Base-by-base conservation (phyloP, 2,329 filamentous ascomycete genomes). In the Phaeoacremonium minimum region DNA sequence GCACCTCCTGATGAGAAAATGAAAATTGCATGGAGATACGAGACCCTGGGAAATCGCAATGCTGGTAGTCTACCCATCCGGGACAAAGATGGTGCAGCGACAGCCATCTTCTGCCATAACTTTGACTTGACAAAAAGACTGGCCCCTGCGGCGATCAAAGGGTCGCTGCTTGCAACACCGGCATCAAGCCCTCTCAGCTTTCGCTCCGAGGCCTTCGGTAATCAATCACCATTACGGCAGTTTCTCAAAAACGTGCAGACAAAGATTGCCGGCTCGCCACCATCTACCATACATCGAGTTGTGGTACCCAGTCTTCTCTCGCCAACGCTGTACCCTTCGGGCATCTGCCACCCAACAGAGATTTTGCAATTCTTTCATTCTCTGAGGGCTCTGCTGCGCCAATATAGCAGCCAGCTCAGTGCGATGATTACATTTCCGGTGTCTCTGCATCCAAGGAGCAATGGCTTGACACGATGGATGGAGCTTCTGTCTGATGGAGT, bases 1-100 rank as follows among this genome's bases (percentile, higher is more conserved):
- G 37, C 54, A 13, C 47, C 56, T 4, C 52, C 61, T 3, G 71
- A 73, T 12, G 85, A 91, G 44, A 90, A 83, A 61, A 97, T 98
- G 93, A 97, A 95, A 67, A 98, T 98, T 67, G 93, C 93, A 4
- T 98, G 93, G 93, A 77, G 93, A 58, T 98, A 98, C 64, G 90
- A 97, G 61, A 77, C 80, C 20, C 62, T 97, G 36, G 85, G 85
- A 13, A 83, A 61, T 37, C 48, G 85, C 46, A 44, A 37, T 36
- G 15, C 30, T 38, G 22, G 22, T n/a, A 9, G 9, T 26, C 22
- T 26, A n/a, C 22, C 2, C 22, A 26, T 9, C 9, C 9, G 22
- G 40, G 38, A 36, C 15, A 30, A 41, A 32, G 53, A 51, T 7
- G 28, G 35, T 31, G 38, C 26, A 18, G 41, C 58, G 5, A 44